Evolutionary conservation across 2,329 filamentous ascomycete species (phyloP), one percentile per base, ranked within the genome.

Genomic region (Talaromyces sp.): DNA sequence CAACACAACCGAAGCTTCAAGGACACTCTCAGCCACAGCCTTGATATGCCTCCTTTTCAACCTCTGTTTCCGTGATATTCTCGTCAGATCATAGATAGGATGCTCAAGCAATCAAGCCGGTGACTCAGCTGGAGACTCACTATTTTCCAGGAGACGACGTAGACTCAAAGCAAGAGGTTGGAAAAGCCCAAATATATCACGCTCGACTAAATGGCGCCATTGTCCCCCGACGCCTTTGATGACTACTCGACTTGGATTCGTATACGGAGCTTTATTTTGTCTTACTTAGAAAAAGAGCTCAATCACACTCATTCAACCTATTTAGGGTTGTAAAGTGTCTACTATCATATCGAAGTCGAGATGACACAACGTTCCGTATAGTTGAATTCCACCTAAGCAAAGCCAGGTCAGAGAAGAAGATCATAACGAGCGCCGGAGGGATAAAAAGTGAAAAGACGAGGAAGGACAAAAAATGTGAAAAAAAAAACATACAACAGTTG

Each of bases 401-500:
- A n/a, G n/a, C n/a, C n/a, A n/a, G n/a, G n/a, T n/a, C n/a, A n/a
- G n/a, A n/a, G n/a, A n/a, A n/a, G n/a, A n/a, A n/a, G n/a, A n/a
- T n/a, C n/a, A n/a, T n/a, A n/a, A n/a, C n/a, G n/a, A n/a, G n/a
- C n/a, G n/a, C n/a, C n/a, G n/a, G n/a, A n/a, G n/a, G n/a, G n/a
- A n/a, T n/a, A n/a, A n/a, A n/a, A n/a, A n/a, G n/a, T n/a, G n/a
- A 28, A 28, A 28, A 28, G 28, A 28, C 28, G 28, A 28, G n/a
- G n/a, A n/a, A n/a, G n/a, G n/a, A n/a, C n/a, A n/a, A 28, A 28
- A 28, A 28, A 28, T 3, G 6, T 28, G 18, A 7, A n/a, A 16
- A 40, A 18, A 5, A 1, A 6, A 7, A 78, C 73, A 75, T 77
- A 73, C 75, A 76, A 77, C 75, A 78, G 76, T 70, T 69, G 72